A percentile compares a stretch with the other conserved stretches of the same genome.
These are phyloP conservation scores for Beauveria caledonica DNA, from an alignment of 2,329 filamentous ascomycete species.

Conservation along the genomic window DNA sequence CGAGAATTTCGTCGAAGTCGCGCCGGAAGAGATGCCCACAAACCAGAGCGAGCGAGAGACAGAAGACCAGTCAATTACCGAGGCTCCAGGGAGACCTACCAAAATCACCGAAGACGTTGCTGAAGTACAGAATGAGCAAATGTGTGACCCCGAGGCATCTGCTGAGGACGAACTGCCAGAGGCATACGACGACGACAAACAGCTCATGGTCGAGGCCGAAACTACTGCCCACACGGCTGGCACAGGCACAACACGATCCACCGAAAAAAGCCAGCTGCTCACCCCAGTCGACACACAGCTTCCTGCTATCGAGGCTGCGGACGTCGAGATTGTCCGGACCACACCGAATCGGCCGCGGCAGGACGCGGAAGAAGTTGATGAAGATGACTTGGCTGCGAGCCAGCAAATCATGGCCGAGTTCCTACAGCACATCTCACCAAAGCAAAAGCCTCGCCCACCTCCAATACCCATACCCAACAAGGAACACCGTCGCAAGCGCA, in stretches of 20 bases:
- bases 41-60: not conserved
- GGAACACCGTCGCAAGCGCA: slow-evolving; percentile 5
- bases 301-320: slow-evolving; percentile 14
- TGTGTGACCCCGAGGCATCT: not conserved
- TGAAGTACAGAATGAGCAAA: not conserved
- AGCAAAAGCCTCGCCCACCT: not conserved
- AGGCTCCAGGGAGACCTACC: not conserved
- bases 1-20: not conserved
- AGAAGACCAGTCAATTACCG: not conserved
- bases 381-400: slow-evolving; percentile 15
- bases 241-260: not conserved
- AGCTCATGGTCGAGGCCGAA: not conserved
- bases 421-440: slow-evolving; percentile 19
- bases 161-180: not conserved
- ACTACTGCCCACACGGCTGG: not conserved
- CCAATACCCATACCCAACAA: not conserved
- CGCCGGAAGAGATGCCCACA: not conserved
- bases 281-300: slow-evolving; percentile 11
- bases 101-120: not conserved
- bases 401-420: slow-evolving; percentile 24
- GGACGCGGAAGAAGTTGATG: not conserved
- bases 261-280: not conserved
- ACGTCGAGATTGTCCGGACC: slow-evolving; percentile 15
- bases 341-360: not conserved
- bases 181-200: not conserved